A percentile compares a stretch with the other conserved stretches of the same genome.
Evolutionary conservation across 2,329 filamentous ascomycete genomes (phyloP).

Genomic region (Xylaria sp.): DNA sequence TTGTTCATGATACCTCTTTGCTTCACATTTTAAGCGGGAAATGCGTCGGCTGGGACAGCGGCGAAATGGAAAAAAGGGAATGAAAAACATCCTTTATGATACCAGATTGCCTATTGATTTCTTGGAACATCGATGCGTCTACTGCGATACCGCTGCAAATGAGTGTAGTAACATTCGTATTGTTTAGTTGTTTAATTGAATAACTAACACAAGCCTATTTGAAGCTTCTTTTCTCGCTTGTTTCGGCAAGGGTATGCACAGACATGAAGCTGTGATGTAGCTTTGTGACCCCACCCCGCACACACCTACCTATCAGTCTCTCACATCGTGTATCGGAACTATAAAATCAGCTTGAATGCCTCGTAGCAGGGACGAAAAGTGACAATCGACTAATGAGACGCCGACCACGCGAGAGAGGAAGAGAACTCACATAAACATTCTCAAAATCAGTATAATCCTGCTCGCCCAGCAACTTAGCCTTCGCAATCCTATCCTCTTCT

Average conservation of each 20-base stretch:
- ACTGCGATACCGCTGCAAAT: neutral
- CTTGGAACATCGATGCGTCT: neutral
- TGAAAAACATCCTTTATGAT: no score
- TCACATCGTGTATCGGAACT: constrained; percentile 40
- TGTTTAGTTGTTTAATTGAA: constrained; percentile 18
- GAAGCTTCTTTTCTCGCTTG: no score
- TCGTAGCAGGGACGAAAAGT: neutral
- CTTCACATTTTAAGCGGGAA: constrained; percentile 24
- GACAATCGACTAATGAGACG: neutral
- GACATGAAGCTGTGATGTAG: neutral
- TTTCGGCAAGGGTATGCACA: no score
- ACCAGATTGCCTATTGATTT: neutral
- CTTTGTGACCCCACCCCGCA: neutral
- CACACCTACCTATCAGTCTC: neutral
- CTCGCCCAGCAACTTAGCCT: constrained; percentile 44
- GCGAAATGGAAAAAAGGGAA: neutral
- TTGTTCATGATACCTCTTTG: constrained; percentile 39
- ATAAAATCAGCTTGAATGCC: neutral
- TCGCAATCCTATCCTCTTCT: constrained; percentile 42
- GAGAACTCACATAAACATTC: constrained; percentile 44
- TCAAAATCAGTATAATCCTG: constrained; percentile 47
- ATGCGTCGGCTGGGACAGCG: neutral
- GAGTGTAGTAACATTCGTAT: constrained; percentile 20
- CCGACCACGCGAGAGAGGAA: neutral
- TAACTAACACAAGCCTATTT: constrained; percentile 14